These are phyloP conservation scores for Pelargonium nanum DNA, from an alignment of 345 rosid genomes.

Conservation along the genomic window DNA sequence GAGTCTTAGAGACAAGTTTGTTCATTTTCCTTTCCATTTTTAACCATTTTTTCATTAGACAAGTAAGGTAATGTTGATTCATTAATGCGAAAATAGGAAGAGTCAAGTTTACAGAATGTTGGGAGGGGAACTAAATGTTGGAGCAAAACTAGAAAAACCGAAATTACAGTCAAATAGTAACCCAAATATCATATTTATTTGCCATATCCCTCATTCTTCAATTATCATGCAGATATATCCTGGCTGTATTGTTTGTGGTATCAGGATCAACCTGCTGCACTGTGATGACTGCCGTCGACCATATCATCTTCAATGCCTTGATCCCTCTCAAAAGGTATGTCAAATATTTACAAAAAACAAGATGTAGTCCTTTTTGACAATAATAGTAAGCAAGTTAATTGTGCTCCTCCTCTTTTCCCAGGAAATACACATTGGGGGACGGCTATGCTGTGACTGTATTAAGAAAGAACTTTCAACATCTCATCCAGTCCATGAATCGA, in stretches of 20 bases:
- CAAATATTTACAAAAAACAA: not conserved
- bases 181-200: not conserved
- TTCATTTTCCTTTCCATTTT: no score
- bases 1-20: no score
- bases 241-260: conserved; percentile 14
- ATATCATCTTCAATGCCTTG: conserved; percentile 19
- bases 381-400: no score
- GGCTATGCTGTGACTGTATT: conserved; percentile 16
- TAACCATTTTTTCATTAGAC: no score
- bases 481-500: conserved; percentile 6
- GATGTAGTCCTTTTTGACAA: not conserved
- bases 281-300: conserved; percentile 18
- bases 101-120: no score
- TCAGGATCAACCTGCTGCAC: conserved; percentile 9
- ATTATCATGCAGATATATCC: conserved; percentile 12
- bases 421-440: conserved; percentile 11
- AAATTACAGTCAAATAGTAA: no score
- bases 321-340: conserved; percentile 13
- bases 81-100: no score
- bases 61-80: no score
- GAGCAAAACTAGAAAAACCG: no score
- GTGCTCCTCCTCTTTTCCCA: conserved; percentile 3
- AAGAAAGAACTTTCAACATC: conserved; percentile 13
- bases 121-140: no score
- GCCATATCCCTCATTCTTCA: not conserved